Conservation (phyloP, 2,329 filamentous ascomycete genomes). For the Hymenoscyphus salicellus region DNA sequence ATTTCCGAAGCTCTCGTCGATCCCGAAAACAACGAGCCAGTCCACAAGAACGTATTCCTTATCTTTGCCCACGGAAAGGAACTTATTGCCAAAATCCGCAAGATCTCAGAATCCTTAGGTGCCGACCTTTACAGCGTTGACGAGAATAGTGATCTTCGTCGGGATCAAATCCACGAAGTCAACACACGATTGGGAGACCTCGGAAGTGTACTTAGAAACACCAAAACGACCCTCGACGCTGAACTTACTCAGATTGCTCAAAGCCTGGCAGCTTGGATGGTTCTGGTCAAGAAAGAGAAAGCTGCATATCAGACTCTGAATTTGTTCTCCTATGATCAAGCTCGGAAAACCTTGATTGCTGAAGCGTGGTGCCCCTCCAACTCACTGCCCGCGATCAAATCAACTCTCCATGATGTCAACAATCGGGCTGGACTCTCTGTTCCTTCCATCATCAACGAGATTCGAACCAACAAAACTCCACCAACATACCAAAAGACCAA, state of each 20-base stretch:
- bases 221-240: conserved; percentile 87
- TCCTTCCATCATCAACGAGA: conserved; percentile 97
- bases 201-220: conserved; percentile 88
- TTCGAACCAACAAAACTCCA: conserved; percentile 93
- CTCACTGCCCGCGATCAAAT: conserved; percentile 82
- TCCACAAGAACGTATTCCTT: conserved; percentile 98
- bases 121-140: conserved; percentile 96
- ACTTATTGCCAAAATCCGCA: conserved; percentile 96
- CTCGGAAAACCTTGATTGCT: conserved; percentile 91
- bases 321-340: conserved; percentile 92
- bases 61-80: conserved; percentile 99
- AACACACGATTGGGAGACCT: conserved; percentile 90
- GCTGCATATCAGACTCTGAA: conserved; percentile 94
- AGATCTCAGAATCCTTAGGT: conserved; percentile 96
- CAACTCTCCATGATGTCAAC: conserved; percentile 93
- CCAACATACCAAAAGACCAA: conserved; percentile 98
- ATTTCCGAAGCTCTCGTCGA: conserved; percentile 92
- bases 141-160: conserved; percentile 90
- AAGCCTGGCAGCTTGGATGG: conserved; percentile 93
- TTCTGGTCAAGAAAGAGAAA: conserved; percentile 97
- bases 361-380: conserved; percentile 97
- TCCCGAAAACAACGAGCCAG: conserved; percentile 84
- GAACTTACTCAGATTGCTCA: conserved; percentile 92
- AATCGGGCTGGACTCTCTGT: conserved; percentile 94
- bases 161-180: conserved; percentile 96